These are phyloP conservation scores for Tolypocladium cylindrosporum DNA, from an alignment of 2,329 filamentous ascomycete genomes.

Conservation along the genomic window DNA sequence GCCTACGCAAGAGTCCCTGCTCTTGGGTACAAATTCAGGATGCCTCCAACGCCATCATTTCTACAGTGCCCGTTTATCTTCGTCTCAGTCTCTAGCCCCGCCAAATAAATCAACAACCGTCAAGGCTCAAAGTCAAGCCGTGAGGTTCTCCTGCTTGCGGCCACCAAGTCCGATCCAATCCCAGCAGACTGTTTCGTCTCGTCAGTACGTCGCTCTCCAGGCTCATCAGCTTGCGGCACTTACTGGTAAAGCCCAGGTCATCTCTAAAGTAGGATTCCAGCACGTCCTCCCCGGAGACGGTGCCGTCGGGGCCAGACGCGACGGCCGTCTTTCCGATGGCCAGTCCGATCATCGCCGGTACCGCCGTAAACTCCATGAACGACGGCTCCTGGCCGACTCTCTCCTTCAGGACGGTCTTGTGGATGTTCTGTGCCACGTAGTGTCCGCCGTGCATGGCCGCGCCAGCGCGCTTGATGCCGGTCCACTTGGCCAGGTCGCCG, in stretches of 20 bases:
- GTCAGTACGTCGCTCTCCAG: constrained; percentile 7
- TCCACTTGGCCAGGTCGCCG: constrained; percentile 62
- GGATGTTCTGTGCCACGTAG: constrained; percentile 54
- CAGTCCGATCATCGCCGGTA: constrained; percentile 59
- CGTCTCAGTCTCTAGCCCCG: not conserved
- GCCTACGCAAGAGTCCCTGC: not conserved
- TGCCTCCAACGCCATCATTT: not conserved
- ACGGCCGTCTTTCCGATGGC: constrained; percentile 63
- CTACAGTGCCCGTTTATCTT: not conserved
- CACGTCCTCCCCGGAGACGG: constrained; percentile 50
- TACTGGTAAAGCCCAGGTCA: constrained; percentile 56
- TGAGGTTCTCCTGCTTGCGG: constrained; percentile 11
- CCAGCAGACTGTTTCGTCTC: constrained; percentile 39
- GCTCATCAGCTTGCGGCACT: constrained; percentile 20
- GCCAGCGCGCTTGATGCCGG: constrained; percentile 71
- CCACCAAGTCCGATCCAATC: constrained; percentile 39
- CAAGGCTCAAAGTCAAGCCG: not conserved
- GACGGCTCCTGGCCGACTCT: constrained; percentile 28
- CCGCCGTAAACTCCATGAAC: constrained; percentile 38
- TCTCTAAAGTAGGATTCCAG: constrained; percentile 55
- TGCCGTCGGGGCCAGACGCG: constrained; percentile 49
- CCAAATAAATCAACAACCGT: not conserved
- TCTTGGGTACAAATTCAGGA: not conserved
- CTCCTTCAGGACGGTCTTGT: constrained; percentile 46
- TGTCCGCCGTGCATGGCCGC: constrained; percentile 66